Evolutionary conservation across 1,139 yeast genomes (phyloP).

Genomic region (Blastobotrys arbuscula): DNA sequence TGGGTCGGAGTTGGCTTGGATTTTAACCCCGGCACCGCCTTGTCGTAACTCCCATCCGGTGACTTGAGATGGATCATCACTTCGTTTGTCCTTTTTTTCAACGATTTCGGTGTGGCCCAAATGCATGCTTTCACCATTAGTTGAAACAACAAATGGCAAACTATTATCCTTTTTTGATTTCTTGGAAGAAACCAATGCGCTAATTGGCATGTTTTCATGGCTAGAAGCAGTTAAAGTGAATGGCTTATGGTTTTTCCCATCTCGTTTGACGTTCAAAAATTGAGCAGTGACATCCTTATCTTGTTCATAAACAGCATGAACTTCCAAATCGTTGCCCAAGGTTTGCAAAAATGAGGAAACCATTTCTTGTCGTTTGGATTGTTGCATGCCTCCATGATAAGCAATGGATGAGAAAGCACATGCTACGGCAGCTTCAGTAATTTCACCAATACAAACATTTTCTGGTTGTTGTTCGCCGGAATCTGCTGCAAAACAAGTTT

Average conservation of each 20-base stretch:
- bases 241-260: neutral
- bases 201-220: neutral
- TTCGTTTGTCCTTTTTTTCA: neutral
- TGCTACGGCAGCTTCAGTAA: slow-evolving; percentile 9
- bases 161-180: neutral
- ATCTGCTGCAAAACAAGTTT: slow-evolving; percentile 7
- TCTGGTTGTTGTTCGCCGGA: slow-evolving; percentile 7
- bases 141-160: neutral
- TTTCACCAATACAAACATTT: slow-evolving; percentile 5
- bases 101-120: slow-evolving; percentile 5
- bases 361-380: slow-evolving; percentile 4
- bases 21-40: slow-evolving; percentile 6
- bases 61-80: neutral
- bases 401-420: slow-evolving; percentile 8
- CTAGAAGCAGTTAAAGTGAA: neutral
- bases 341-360: neutral
- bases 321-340: slow-evolving; percentile 4
- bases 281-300: slow-evolving; percentile 6
- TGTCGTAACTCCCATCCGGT: slow-evolving; percentile 8
- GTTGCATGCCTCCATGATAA: slow-evolving; percentile 6
- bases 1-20: slow-evolving; percentile 9
- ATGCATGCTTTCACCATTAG: slow-evolving; percentile 3
- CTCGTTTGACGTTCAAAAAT: neutral
- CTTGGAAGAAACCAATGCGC: slow-evolving; percentile 5
- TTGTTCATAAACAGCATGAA: slow-evolving; percentile 6